Conservation (phyloP, 2,329 filamentous ascomycete species). For the Didymella segeticola region DNA sequence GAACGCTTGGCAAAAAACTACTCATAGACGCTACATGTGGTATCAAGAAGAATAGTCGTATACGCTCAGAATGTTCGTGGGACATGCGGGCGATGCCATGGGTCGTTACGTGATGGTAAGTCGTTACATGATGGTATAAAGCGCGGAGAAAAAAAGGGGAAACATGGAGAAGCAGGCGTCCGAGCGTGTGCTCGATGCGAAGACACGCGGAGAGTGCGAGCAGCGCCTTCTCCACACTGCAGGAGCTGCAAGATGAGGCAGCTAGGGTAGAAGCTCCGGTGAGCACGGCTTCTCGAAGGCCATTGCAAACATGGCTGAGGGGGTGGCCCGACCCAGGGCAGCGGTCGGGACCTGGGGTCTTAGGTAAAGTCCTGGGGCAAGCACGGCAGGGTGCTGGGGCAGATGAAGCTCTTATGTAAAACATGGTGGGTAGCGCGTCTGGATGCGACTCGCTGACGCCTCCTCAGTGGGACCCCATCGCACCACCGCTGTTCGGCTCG, state of each 20-base stretch:
- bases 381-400: neutral
- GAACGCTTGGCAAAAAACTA: neutral
- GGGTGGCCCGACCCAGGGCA: conserved; percentile 7
- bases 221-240: too few relatives aligned
- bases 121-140: conserved; percentile 11
- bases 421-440: conserved; percentile 1
- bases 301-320: neutral
- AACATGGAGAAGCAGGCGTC: conserved; percentile 9
- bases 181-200: conserved; percentile 6
- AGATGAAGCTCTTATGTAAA: neutral
- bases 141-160: conserved; percentile 4
- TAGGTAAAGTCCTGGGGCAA: too few relatives aligned
- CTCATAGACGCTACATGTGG: conserved; percentile 2
- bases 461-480: conserved; percentile 10
- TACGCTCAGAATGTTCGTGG: neutral
- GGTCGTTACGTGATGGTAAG: conserved; percentile 7
- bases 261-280: neutral
- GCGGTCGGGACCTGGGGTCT: conserved; percentile 1
- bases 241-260: too few relatives aligned
- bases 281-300: conserved; percentile 12
- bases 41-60: conserved; percentile 8
- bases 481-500: conserved; percentile 22
- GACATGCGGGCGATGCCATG: conserved; percentile 8
- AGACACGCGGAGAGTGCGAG: too few relatives aligned
- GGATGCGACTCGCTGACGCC: too few relatives aligned